These are phyloP conservation scores for Phytophthora cajani DNA, from an alignment of 352 stramenopile species.

Conservation along the genomic window DNA sequence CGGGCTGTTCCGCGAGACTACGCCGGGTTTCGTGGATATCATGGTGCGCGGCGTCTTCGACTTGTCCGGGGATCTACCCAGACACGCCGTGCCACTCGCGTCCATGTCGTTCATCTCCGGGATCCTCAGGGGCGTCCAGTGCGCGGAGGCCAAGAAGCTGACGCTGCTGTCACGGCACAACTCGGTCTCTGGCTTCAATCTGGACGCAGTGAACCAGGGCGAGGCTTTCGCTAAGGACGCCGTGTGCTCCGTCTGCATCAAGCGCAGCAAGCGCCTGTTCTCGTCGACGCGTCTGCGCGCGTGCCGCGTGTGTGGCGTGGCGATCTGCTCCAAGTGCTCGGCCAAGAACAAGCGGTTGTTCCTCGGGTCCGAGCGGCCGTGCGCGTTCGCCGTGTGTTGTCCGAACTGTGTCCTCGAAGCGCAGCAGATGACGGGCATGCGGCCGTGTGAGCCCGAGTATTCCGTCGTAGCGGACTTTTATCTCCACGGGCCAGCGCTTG, in stretches of 20 bases:
- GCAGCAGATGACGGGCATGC: slow-evolving; percentile 38
- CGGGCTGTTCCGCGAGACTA: slow-evolving; percentile 48
- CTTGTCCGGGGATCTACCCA: slow-evolving; percentile 40
- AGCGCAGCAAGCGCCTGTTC: slow-evolving; percentile 30
- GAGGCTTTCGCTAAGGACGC: slow-evolving; percentile 18
- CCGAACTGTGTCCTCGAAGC: slow-evolving; percentile 42
- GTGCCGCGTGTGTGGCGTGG: slow-evolving; percentile 30
- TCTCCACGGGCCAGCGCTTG: slow-evolving; percentile 20
- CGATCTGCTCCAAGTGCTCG: slow-evolving; percentile 42
- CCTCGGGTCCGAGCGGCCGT: slow-evolving; percentile 27
- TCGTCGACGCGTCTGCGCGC: slow-evolving; percentile 23
- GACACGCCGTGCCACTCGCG: slow-evolving; percentile 35
- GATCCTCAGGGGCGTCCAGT: slow-evolving; percentile 45
- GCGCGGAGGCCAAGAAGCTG: slow-evolving; percentile 63
- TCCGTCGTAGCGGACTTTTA: slow-evolving; percentile 36
- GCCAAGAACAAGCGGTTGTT: slow-evolving; percentile 36
- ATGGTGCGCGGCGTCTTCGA: slow-evolving; percentile 57
- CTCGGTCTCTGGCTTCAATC: slow-evolving; percentile 29
- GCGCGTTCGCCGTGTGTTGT: slow-evolving; percentile 31
- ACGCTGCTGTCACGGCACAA: slow-evolving; percentile 48
- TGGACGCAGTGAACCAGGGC: slow-evolving; percentile 24
- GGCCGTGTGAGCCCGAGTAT: slow-evolving; percentile 25
- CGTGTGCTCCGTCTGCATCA: slow-evolving; percentile 44
- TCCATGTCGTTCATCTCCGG: slow-evolving; percentile 47
- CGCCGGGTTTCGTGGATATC: slow-evolving; percentile 49